Evolutionary conservation across 345 rosid genomes (phyloP).

Genomic region (Anacardium occidentale): DNA sequence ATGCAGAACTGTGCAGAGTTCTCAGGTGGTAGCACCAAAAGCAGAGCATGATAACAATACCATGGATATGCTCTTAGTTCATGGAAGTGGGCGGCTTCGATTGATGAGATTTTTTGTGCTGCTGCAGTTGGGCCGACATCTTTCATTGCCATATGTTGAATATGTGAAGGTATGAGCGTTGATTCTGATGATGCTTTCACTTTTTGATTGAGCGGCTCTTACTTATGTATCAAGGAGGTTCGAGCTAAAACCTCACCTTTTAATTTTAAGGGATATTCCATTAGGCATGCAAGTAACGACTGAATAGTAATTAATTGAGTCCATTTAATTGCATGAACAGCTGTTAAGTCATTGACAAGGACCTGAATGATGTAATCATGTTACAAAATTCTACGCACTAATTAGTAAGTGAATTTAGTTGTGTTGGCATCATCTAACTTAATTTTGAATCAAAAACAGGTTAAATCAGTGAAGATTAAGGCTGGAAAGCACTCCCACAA

Average conservation of each 20-base stretch:
- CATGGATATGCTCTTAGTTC: conserved; percentile 89
- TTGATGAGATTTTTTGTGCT: conserved; percentile 79
- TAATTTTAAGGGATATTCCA: background rate
- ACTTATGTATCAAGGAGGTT: background rate
- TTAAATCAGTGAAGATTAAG: conserved; percentile 86
- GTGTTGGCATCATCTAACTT: conserved; percentile 5
- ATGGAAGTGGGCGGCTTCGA: conserved; percentile 84
- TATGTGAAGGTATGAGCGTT: conserved; percentile 71
- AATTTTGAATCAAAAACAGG: conserved; percentile 44
- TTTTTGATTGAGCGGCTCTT: background rate
- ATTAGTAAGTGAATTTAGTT: conserved; percentile 1
- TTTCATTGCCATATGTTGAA: conserved; percentile 91
- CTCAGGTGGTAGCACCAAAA: conserved; percentile 93
- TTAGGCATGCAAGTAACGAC: background rate
- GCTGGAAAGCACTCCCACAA: conserved; percentile 72
- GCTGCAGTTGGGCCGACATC: conserved; percentile 84
- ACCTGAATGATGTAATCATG: background rate
- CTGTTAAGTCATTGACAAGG: background rate
- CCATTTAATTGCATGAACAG: background rate
- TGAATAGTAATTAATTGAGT: conserved; percentile 1
- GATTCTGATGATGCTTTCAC: background rate
- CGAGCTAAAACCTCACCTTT: background rate
- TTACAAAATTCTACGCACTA: background rate
- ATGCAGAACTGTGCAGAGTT: conserved; percentile 91
- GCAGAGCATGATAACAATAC: conserved; percentile 85